Percentiles rank a stretch among this genome's conserved stretches.
These are phyloP conservation scores for Carex scoparia DNA, from an alignment of 176 grass and related monocot genomes.

Conservation along the genomic window DNA sequence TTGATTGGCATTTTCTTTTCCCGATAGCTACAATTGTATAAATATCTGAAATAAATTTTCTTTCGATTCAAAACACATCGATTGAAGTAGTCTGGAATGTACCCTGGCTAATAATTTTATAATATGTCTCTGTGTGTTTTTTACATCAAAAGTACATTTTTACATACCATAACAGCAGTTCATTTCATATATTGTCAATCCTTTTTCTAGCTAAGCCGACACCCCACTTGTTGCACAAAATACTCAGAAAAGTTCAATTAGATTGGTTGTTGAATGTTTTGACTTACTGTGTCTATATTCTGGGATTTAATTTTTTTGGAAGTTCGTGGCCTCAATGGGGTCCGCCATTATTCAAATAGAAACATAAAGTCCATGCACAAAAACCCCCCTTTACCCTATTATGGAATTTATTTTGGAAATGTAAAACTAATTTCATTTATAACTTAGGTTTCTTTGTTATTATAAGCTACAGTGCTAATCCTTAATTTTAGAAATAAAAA, in stretches of 20 bases:
- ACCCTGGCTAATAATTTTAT: neutral
- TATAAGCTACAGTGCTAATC: neutral
- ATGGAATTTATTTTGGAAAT: neutral
- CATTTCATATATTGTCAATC: neutral
- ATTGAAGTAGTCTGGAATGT: neutral
- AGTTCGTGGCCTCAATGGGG: neutral
- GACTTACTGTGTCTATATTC: neutral
- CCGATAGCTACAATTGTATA: neutral
- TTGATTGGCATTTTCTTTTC: neutral
- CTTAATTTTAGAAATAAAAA: neutral
- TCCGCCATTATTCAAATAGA: neutral
- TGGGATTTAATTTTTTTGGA: neutral
- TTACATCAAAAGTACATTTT: neutral
- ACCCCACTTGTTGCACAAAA: neutral
- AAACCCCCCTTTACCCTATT: neutral
- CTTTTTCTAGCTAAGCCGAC: neutral
- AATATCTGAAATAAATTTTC: neutral
- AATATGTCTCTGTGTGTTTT: neutral
- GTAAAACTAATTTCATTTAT: neutral
- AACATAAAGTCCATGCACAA: neutral
- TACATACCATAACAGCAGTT: neutral
- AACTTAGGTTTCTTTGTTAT: neutral
- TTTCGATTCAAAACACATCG: neutral
- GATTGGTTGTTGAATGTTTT: neutral
- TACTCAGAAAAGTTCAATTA: neutral